Conservation (phyloP, 2,329 filamentous ascomycete species). For the Elsinoe arachidis region DNA sequence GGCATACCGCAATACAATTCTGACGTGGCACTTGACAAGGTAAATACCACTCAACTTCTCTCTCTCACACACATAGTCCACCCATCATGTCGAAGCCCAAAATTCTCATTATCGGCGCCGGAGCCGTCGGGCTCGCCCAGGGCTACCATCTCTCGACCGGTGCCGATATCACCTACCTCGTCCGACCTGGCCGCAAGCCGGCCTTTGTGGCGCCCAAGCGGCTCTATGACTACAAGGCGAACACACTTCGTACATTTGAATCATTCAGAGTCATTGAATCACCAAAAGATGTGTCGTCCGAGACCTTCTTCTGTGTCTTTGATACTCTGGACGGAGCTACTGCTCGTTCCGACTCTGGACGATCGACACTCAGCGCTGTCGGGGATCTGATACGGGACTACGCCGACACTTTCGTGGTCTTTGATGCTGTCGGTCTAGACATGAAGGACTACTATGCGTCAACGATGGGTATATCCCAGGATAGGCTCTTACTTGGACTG, state of each 20-base stretch:
- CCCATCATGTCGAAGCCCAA: neutral
- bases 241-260: neutral
- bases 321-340: neutral
- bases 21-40: too few species aligned
- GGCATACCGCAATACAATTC: too few species aligned
- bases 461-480: neutral
- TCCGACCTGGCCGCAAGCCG: neutral
- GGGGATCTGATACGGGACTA: neutral
- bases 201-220: neutral
- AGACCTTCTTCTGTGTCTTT: neutral
- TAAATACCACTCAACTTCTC: too few species aligned
- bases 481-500: neutral
- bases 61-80: too few species aligned
- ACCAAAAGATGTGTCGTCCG: neutral
- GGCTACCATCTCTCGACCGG: neutral
- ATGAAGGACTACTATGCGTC: neutral
- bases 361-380: neutral
- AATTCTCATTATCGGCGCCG: neutral
- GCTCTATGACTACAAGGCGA: neutral
- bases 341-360: neutral
- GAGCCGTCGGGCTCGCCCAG: neutral
- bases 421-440: neutral
- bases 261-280: neutral
- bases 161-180: neutral
- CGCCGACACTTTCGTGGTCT: neutral